These are phyloP conservation scores for Aureobasidium vineae DNA, from an alignment of 2,329 filamentous ascomycete species.

Conservation along the genomic window DNA sequence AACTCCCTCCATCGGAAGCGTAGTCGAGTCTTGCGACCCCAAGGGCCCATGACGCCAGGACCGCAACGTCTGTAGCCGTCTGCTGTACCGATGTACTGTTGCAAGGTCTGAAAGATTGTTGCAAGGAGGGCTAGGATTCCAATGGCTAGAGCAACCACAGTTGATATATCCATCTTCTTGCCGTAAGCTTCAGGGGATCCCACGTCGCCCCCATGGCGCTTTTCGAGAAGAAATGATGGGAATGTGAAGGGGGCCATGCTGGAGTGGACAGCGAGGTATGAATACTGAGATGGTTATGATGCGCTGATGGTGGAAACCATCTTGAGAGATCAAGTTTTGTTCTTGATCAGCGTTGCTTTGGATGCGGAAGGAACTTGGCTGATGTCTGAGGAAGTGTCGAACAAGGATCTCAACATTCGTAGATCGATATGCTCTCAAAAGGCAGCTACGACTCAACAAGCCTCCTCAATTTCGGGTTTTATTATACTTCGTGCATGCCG, in stretches of 20 bases:
- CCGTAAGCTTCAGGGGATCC: neutral
- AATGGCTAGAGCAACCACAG: neutral
- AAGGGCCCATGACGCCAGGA: conserved; percentile 10
- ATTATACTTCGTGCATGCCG: neutral
- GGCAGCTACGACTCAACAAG: neutral
- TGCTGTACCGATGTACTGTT: conserved; percentile 20
- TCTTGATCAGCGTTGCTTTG: neutral
- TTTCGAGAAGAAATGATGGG: neutral
- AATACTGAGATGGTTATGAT: neutral
- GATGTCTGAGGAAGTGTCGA: neutral
- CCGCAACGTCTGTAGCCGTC: conserved; percentile 20
- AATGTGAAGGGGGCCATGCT: conserved; percentile 1
- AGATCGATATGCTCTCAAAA: neutral
- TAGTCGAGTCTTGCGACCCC: conserved; percentile 12
- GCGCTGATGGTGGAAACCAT: neutral
- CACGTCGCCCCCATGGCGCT: conserved; percentile 12
- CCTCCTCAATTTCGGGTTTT: too few species aligned
- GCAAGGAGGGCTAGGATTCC: conserved; percentile 5
- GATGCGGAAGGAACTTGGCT: neutral
- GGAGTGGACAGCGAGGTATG: neutral
- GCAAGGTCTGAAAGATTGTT: conserved; percentile 6
- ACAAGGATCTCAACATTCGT: neutral
- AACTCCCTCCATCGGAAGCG: conserved; percentile 22
- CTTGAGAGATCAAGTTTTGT: neutral
- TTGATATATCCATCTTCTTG: neutral